Conservation (phyloP, 2,329 filamentous ascomycete genomes). For the Aspergillus eucalypticola region DNA sequence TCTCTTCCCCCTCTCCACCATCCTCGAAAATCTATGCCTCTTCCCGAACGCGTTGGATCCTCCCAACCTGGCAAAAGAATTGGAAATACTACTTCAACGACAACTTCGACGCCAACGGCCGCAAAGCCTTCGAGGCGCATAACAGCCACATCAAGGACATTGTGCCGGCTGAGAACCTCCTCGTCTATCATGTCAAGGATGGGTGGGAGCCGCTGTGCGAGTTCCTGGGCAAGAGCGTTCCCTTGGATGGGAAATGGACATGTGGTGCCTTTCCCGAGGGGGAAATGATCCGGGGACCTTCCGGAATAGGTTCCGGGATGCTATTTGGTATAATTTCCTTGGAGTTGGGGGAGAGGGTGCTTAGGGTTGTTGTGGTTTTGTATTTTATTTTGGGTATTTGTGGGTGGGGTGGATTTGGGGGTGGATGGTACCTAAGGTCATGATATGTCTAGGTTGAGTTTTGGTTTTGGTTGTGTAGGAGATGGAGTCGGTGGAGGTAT, state of each 20-base stretch:
- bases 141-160: constrained; percentile 22
- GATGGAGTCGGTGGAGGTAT: too few species aligned
- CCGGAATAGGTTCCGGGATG: too few species aligned
- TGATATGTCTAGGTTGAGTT: too few species aligned
- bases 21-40: neutral
- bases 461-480: too few species aligned
- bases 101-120: constrained; percentile 20
- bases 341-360: too few species aligned
- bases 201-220: constrained; percentile 50
- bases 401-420: too few species aligned
- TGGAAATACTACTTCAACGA: constrained; percentile 13
- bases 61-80: constrained; percentile 8
- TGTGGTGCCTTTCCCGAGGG: constrained; percentile 34
- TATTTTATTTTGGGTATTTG: too few species aligned
- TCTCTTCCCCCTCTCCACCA: constrained; percentile 15
- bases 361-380: too few species aligned
- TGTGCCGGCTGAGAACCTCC: constrained; percentile 24
- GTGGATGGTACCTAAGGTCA: too few species aligned
- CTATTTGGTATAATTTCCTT: too few species aligned
- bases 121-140: constrained; percentile 20
- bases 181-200: constrained; percentile 36
- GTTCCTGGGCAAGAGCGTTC: constrained; percentile 41
- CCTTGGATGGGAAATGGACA: constrained; percentile 8
- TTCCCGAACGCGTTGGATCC: constrained; percentile 9
- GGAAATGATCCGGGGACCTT: constrained; percentile 31